Evolutionary conservation across 2,329 filamentous ascomycete species (phyloP), one percentile per base, ranked within the genome.

Genomic region (Trichophyton simii): DNA sequence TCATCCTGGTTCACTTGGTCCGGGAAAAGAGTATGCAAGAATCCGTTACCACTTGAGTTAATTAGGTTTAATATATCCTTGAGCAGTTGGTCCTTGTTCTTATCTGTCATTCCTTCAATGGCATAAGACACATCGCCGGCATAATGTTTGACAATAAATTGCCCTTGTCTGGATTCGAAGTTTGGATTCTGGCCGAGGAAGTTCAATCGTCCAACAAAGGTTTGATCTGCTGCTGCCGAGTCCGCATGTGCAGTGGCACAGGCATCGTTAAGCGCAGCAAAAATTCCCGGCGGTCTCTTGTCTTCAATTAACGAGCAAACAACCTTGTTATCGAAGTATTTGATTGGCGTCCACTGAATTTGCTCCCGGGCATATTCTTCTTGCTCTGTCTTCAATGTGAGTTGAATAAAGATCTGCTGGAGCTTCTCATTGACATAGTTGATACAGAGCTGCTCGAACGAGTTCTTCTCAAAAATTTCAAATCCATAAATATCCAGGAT

Each of bases 341-440:
- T 95, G 80, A 99, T 99, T 1, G 94, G 94, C 0, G 91, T 96
- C 94, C 94, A 99, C 72, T 95, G 86, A 71, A 99, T 99, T 79
- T 97, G 87, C 75, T 99, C 94, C 57, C 89, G 82, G 15, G 88
- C 90, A 70, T 99, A 99, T 73, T 99, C 94, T 68, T 99, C 94
- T 77, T 99, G 94, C 73, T 99, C 94, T 0, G 94, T 87, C 78
- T 96, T 96, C 65, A 99, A 76, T 0, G 94, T 99, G 68, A 99
- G 80, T 75, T 99, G 94, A 67, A 99, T 99, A 72, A 99, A 99
- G 69, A 99, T 97, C 72, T 99, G 94, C 76, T 99, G 94, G 62
- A 99, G 79, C 76, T 99, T 99, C 77, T 99, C 94, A 75, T 99
- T 99, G 71, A 97, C 95, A 71, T 97, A 99, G 79, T 99, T 99